Base-by-base conservation (phyloP, 2,329 filamentous ascomycete species). In the Fusarium beomiforme region DNA sequence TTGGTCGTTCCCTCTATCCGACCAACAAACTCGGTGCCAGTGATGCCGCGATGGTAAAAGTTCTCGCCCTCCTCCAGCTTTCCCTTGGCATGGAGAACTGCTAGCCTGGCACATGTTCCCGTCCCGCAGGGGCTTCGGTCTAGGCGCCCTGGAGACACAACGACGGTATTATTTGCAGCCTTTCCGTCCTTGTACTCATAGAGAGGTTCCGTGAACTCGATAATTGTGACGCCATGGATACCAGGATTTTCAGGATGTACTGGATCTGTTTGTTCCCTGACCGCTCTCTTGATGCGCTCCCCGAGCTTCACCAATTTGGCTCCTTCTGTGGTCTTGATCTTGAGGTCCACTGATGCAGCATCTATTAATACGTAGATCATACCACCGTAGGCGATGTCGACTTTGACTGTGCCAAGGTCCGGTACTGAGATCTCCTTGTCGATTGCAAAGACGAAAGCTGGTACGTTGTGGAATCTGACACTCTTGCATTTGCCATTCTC, bases 311-410 rank as follows among this genome's bases (percentile, higher is more conserved):
- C 71, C 4, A 73, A 13, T 1, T 56, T 64, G 1, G 60, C 58
- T 5, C 70, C 70, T 6, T 57, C 58, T 1, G 34, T 47, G 26
- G 50, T 69, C 34, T 71, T 70, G 17, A 73, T 69, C 43, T 60
- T 56, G 0, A 73, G 51, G 1, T 59, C 61, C 4, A 71, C 70
- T 0, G 67, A 73, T 0, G 60, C 51, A 3, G 67, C 71, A 24
- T 71, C 70, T 1, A 71, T 64, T 3, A 73, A 36, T 4, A 66
- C 71, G 13, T 73, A 73, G 11, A 73, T 71, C 71, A 73, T 71
- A 9, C 71, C 70, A 3, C 70, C 70, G 4, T 66, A 73, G 5
- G 67, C 71, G 34, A 73, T 63, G 10, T 71, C 70, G 1, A 67
- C 60, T 6, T 68, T 71, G 12, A 73, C 29, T 1, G 37, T 34